Conservation (phyloP, 768 basidiomycete species). For the Pulveroboletus sp. region DNA sequence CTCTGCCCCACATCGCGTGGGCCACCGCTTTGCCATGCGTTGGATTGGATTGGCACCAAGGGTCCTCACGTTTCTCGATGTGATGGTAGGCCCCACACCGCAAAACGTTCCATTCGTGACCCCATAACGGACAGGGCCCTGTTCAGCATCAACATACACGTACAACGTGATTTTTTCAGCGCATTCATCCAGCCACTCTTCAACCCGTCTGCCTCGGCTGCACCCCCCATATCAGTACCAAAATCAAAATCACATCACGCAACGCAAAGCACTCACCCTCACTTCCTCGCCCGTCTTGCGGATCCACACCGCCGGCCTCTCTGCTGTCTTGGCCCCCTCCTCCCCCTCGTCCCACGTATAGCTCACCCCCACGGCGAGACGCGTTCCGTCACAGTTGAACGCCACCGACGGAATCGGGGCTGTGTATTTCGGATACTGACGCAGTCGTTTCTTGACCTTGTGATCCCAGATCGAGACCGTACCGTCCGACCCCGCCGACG, state of each 20-base stretch:
- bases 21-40: too few relatives aligned
- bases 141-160: background rate
- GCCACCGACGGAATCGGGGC: slow-evolving; percentile 74
- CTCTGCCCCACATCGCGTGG: too few relatives aligned
- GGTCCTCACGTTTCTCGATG: too few relatives aligned
- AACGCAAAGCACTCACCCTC: slow-evolving; percentile 49
- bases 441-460: slow-evolving; percentile 90
- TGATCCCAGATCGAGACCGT: slow-evolving; percentile 98
- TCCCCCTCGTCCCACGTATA: slow-evolving; percentile 93
- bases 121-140: too few relatives aligned
- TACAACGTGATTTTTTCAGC: too few relatives aligned
- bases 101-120: too few relatives aligned
- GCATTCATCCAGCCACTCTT: too few relatives aligned
- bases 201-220: slow-evolving; percentile 24
- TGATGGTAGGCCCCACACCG: too few relatives aligned
- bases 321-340: slow-evolving; percentile 61
- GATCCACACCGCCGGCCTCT: slow-evolving; percentile 59
- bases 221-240: background rate
- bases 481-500: slow-evolving; percentile 91
- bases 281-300: slow-evolving; percentile 73
- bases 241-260: background rate
- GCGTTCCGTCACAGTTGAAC: slow-evolving; percentile 81
- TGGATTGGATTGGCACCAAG: too few relatives aligned
- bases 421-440: slow-evolving; percentile 82
- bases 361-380: slow-evolving; percentile 79